Conservation (phyloP, 257 asterid genomes). For the Eustoma russellianum region DNA sequence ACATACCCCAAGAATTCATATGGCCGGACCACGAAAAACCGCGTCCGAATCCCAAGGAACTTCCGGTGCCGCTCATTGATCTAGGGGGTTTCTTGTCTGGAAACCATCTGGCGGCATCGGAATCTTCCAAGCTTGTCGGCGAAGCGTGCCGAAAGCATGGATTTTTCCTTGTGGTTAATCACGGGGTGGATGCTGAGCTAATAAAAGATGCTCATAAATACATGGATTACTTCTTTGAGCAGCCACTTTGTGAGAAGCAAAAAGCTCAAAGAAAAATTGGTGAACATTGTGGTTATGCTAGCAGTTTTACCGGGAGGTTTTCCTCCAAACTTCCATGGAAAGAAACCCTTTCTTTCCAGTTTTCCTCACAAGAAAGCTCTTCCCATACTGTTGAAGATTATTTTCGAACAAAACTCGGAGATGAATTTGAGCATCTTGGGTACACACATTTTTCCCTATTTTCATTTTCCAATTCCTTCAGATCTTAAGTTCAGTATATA, state of each 20-base stretch:
- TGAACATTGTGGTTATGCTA: constrained; percentile 85
- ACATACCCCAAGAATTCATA: constrained; percentile 59
- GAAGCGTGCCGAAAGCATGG: constrained; percentile 66
- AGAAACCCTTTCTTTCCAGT: constrained; percentile 80
- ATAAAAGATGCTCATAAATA: constrained; percentile 48
- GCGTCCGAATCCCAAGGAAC: constrained; percentile 24
- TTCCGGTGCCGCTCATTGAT: constrained; percentile 59
- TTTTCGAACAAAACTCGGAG: constrained; percentile 38
- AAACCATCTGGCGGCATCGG: constrained; percentile 28
- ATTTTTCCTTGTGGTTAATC: constrained; percentile 69
- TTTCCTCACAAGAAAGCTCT: constrained; percentile 23
- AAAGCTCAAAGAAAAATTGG: constrained; percentile 59
- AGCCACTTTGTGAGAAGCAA: constrained; percentile 53
- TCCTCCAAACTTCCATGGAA: constrained; percentile 92
- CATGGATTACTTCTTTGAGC: constrained; percentile 62
- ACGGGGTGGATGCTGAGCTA: constrained; percentile 50
- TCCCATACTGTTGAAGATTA: constrained; percentile 50
- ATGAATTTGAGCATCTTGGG: constrained; percentile 51
- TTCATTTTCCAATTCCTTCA: too few species aligned
- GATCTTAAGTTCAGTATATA: too few species aligned
- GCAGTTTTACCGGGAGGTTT: constrained; percentile 84
- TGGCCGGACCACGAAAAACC: constrained; percentile 96
- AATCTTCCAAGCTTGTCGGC: constrained; percentile 50
- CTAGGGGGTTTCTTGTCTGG: constrained; percentile 64
- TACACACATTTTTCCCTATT: constrained; percentile 5